phyloP scores from a whole-genome alignment of 495 filamentous ascomycete species.

The Saxophila tyrrhenica region DNA sequence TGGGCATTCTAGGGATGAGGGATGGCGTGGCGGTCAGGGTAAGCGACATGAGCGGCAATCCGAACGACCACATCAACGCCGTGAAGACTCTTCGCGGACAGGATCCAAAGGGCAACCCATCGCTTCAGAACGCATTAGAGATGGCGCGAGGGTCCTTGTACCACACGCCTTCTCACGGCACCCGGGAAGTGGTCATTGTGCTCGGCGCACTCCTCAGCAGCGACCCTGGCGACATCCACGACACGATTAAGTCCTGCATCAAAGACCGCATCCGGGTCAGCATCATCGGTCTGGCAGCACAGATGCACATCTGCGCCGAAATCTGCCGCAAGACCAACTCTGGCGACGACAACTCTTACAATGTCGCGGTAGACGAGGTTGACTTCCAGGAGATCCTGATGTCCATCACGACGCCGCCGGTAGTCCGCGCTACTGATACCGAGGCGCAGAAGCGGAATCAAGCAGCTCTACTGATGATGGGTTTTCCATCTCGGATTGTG shows the following conservation, averaged over 20 bases:
- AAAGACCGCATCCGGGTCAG: constrained; percentile 72
- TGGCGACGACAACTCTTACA: constrained; percentile 64
- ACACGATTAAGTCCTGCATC: constrained; percentile 67
- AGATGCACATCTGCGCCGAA: constrained; percentile 84
- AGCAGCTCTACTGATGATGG: constrained; percentile 88
- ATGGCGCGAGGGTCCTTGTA: constrained; percentile 85
- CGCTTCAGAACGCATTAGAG: constrained; percentile 88
- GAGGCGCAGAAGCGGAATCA: constrained; percentile 41
- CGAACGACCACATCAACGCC: constrained; percentile 71
- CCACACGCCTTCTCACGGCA: constrained; percentile 86
- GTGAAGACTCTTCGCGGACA: constrained; percentile 57
- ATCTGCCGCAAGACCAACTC: constrained; percentile 77
- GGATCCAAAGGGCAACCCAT: constrained; percentile 80
- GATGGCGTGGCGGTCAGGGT: constrained; percentile 80
- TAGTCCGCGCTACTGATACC: constrained; percentile 40
- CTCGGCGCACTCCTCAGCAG: constrained; percentile 82
- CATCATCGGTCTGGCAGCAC: constrained; percentile 80
- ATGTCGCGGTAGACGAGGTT: constrained; percentile 75
- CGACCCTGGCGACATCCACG: constrained; percentile 91
- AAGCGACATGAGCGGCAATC: constrained; percentile 84
- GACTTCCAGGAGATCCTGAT: constrained; percentile 85
- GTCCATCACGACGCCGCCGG: constrained; percentile 77
- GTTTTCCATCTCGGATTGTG: constrained; percentile 87
- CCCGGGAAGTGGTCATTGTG: constrained; percentile 80
- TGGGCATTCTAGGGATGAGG: constrained; percentile 77